A percentile compares a stretch with the other conserved stretches of the same genome.
Conservation (phyloP, 331 rosid species). For the Telfairia occidentalis region DNA sequence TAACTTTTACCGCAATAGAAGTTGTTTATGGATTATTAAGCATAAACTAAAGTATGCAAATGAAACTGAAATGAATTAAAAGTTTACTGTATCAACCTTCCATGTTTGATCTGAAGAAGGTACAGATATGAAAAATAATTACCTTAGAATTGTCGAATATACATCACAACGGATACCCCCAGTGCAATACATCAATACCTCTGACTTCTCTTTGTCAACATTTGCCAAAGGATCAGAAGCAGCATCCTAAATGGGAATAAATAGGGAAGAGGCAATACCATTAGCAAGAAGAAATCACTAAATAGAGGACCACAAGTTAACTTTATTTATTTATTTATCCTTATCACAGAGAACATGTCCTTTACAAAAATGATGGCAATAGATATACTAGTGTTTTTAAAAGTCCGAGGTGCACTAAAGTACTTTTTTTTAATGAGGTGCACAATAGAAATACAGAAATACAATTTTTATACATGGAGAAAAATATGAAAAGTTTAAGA, state of each 20-base stretch:
- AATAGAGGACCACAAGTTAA: not conserved
- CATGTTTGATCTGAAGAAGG: not conserved
- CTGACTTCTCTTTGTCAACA: slow-evolving; percentile 54
- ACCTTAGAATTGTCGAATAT: slow-evolving; percentile 81
- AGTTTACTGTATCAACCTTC: not conserved
- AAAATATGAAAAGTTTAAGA: too few relatives aligned
- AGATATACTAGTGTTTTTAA: not conserved
- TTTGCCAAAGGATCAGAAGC: slow-evolving; percentile 71
- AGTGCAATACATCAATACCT: slow-evolving; percentile 88
- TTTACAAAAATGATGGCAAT: not conserved
- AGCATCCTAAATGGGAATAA: slow-evolving; percentile 35
- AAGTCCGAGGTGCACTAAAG: too few relatives aligned
- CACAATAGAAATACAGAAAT: too few relatives aligned
- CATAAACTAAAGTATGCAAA: not conserved
- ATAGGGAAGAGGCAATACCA: slow-evolving; percentile 13
- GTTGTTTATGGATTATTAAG: not conserved
- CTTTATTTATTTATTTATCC: not conserved
- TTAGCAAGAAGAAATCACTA: slow-evolving; percentile 16
- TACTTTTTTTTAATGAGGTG: too few relatives aligned
- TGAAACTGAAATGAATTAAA: not conserved
- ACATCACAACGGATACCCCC: slow-evolving; percentile 92
- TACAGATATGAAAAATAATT: not conserved
- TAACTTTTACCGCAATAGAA: not conserved
- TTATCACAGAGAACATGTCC: not conserved
- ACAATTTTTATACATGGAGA: too few relatives aligned